Evolutionary conservation across 78 protist genomes (phyloP), one percentile per base, ranked within the genome.

Genomic region (Dictyostelium firmibasis): DNA sequence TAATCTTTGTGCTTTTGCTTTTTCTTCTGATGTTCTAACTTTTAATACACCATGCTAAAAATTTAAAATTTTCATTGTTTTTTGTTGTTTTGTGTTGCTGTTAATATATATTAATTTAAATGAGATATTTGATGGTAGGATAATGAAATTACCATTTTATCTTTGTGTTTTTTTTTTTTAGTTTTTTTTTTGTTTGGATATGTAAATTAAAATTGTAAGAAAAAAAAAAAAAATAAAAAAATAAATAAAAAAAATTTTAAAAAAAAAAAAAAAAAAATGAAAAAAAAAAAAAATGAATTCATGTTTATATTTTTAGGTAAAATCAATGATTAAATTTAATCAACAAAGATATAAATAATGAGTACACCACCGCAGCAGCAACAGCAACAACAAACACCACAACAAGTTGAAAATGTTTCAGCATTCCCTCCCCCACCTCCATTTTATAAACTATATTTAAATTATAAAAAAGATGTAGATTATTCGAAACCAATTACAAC

Each of bases 381-480:
- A 20, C 67, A 57, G 7, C 67, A 57, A 6, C 67, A 57, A 57
- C 67, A 57, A 20, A 57, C 85, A 20, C 76, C 70, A 13, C 86
- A 82, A 50, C 85, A 76, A 25, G 29, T 38, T 64, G 94, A 89
- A 25, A 89, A 89, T 89, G 79, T 89, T 3, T 89, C 94, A 31
- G 60, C 94, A 69, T 89, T 81, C 36, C 94, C 94, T 14, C 87
- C 87, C 0, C 94, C 94, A 33, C 94, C 94, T n/a, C 94, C 86
- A 43, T 89, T 89, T 29, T 89, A 89, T 70, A 89, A 89, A 81
- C 70, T 89, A 81, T 89, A 89, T 50, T 41, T 89, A 50, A 78
- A 89, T 70, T 89, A 89, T 89, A 36, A 64, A 23, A 57, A 29
- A 35, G 76, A 43, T 82, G 31, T 35, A 3, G 70, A 43, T 31